Base-by-base conservation (phyloP, 768 basidiomycete species). In the Pleurotus citrinopileatus region DNA sequence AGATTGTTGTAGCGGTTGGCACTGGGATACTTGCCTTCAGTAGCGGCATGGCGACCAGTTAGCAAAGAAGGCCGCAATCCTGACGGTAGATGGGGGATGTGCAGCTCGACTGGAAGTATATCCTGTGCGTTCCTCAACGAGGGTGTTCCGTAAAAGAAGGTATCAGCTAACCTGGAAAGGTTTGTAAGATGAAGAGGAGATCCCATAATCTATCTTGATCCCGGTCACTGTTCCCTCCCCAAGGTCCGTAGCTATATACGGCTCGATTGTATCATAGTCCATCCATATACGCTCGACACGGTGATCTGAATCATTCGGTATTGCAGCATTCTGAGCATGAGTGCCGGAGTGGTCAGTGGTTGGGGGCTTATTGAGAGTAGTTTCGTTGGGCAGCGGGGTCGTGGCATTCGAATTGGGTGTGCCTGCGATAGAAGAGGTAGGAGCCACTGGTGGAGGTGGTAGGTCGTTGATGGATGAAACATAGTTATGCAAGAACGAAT, bases 401-500 rank as follows among this genome's bases (percentile, higher is more conserved):
- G 67, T 61, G 2, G 66, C 58, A 2, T 70, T 61, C 3, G 70
- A 67, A 5, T 60, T 68, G 4, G 65, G 59, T 0, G 63, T 57
- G 17, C 68, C 59, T 4, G 70, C 59, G 3, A 65, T 59, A 1
- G 71, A 61, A n/a, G 73, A 67, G 13, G 77, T 64, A 17, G 71
- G 57, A 12, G 63, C 64, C 8, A 72, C 55, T 2, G 81, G 74
- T 0, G 78, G 67, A 1, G 73, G 68, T 2, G 83, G 74, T 10
- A 83, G 73, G 57, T 93, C 89, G 65, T 89, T 89, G 60, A 91
- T 75, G 1, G 91, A 86, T 2, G 86, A 80, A 54, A 91, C 81
- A 60, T 97, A 98, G 60, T 89, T 90, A 65, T 95, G 90, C 8
- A 98, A 77, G 72, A 96, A 98, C 2, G 93, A 89, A 70, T 97